These are phyloP conservation scores for Phaeotremella fagi DNA, from an alignment of 768 basidiomycete genomes.

Conservation along the genomic window DNA sequence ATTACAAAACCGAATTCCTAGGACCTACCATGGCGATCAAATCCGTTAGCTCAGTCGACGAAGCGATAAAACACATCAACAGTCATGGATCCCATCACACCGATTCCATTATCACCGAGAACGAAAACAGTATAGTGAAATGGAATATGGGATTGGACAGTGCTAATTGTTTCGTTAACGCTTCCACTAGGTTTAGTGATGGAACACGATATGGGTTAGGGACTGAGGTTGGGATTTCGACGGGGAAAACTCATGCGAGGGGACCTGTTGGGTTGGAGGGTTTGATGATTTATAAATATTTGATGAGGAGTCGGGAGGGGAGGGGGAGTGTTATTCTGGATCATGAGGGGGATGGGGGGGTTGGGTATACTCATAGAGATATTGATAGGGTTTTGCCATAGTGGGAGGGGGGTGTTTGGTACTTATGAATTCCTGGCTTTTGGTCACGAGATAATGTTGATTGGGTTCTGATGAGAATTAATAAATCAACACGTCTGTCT, in stretches of 20 bases:
- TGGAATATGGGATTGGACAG: constrained; percentile 89
- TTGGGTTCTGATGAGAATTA: too few species aligned
- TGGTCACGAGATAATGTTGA: too few species aligned
- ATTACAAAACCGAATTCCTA: constrained; percentile 85
- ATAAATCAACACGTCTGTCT: too few species aligned
- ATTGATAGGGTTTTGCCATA: too few species aligned
- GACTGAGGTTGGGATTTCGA: constrained; percentile 96
- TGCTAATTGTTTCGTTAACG: constrained; percentile 89
- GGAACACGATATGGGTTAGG: constrained; percentile 96
- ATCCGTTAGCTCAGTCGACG: constrained; percentile 63
- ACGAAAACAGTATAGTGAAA: constrained; percentile 55
- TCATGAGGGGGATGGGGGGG: constrained; percentile 68
- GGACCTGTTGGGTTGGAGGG: constrained; percentile 95
- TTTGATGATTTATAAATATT: constrained; percentile 92
- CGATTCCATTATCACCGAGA: constrained; percentile 84
- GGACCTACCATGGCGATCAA: constrained; percentile 76
- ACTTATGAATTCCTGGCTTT: too few species aligned
- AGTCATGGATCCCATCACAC: constrained; percentile 91
- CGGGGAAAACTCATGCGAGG: constrained; percentile 90
- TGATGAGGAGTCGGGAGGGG: constrained; percentile 68
- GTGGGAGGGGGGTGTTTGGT: too few species aligned
- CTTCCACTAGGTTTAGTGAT: constrained; percentile 92
- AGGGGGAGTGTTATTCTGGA: constrained; percentile 81
- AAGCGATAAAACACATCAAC: constrained; percentile 86
- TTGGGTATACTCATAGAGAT: constrained; percentile 55